Base-by-base conservation (phyloP, 2,329 filamentous ascomycete genomes). In the Xylariaceae sp. region DNA sequence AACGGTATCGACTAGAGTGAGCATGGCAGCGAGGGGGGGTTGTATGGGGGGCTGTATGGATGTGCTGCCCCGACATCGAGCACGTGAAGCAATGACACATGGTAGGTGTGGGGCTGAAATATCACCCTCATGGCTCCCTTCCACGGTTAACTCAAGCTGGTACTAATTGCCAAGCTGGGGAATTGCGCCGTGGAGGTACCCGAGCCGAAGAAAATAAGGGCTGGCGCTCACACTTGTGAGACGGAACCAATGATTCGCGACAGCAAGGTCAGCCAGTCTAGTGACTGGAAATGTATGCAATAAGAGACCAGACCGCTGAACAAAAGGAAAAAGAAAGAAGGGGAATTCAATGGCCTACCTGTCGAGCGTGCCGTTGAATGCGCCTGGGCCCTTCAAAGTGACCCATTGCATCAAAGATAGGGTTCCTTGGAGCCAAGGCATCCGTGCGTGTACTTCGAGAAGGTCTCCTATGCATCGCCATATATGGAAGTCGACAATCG, bases 361-460 rank as follows among this genome's bases (percentile, higher is more conserved):
- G 79, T 97, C 93, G 75, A 97, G 78, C 73, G 86, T 81, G 64
- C 91, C 87, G 73, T 95, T 83, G 34, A 88, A 84, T 69, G 83
- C 82, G 71, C 91, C 89, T 65, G 90, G 90, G 23, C 92, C 90
- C 69, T 80, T 79, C 70, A 93, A 76, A 69, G 86, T 81, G 66
- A 85, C 80, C 80, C 89, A 87, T 75, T 94, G 90, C 66, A 88
- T 73, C 74, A 96, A 82, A 59, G 89, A 88, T 61, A 94, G 73
- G 66, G 84, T 78, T 71, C 90, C 90, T 71, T 81, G 82, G 58
- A 96, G 82, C 93, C 93, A 97, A 64, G 93, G 93, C 91, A 96
- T 96, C 74, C 91, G 89, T 65, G 78, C 74, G 66, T 88, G 81
- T 71, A 96, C 75, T 78, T 92, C 86, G 66, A 92, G 76, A 63